phyloP scores from a whole-genome alignment of 176 grass and related monocot species.

The Thalia dealbata region DNA sequence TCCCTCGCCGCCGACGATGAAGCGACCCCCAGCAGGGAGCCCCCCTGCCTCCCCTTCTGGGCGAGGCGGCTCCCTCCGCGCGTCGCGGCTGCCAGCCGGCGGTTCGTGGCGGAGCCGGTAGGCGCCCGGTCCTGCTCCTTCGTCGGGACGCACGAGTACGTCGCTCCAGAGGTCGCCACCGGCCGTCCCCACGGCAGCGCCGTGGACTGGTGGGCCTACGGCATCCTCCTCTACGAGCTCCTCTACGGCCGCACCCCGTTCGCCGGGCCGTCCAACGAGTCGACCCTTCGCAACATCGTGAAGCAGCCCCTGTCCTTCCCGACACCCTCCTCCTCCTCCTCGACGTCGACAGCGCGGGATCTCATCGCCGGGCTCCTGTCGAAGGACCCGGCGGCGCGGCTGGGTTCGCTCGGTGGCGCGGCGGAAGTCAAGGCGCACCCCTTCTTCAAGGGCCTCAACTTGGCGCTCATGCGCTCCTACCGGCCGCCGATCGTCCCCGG shows the following conservation, averaged over 20 bases:
- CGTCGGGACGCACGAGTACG: slow-evolving; percentile 96
- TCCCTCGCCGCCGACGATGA: neutral
- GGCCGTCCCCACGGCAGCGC: slow-evolving; percentile 70
- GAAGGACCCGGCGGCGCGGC: slow-evolving; percentile 53
- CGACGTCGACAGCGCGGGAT: slow-evolving; percentile 36
- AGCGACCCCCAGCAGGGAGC: neutral
- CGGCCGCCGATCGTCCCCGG: slow-evolving; percentile 58
- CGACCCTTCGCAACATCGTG: slow-evolving; percentile 78
- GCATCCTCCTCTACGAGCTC: slow-evolving; percentile 87
- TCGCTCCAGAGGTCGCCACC: slow-evolving; percentile 67
- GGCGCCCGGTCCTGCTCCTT: slow-evolving; percentile 68
- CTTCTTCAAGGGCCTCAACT: slow-evolving; percentile 83
- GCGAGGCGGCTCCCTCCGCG: slow-evolving; percentile 2
- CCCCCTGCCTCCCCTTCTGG: slow-evolving; percentile 48
- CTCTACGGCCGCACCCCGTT: slow-evolving; percentile 76
- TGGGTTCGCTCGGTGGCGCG: slow-evolving; percentile 59
- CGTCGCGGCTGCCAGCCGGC: neutral
- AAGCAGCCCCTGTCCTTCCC: slow-evolving; percentile 48
- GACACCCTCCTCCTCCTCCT: neutral
- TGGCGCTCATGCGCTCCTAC: slow-evolving; percentile 63
- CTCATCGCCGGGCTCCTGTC: slow-evolving; percentile 59
- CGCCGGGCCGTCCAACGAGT: slow-evolving; percentile 44
- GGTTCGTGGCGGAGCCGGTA: slow-evolving; percentile 79
- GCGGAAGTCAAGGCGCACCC: slow-evolving; percentile 62
- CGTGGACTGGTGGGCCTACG: slow-evolving; percentile 98